Evolutionary conservation across 2,329 filamentous ascomycete species (phyloP), one percentile per base, ranked within the genome.

Genomic region (Paracamarosporium sp.): DNA sequence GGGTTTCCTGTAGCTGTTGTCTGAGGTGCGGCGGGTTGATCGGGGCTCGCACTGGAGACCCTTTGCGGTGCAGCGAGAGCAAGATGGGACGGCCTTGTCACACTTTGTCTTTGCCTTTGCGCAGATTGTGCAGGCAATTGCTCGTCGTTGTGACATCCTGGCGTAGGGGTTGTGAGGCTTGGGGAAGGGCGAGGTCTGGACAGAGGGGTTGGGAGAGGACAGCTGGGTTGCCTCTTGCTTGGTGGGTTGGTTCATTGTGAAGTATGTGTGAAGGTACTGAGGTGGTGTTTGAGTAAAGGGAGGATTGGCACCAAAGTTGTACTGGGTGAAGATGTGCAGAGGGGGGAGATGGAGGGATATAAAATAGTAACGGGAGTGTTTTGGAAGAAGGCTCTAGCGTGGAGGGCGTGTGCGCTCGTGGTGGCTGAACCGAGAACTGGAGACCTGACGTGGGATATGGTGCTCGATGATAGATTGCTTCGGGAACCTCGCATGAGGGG

Each of bases 51-150:
- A 76, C 31, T 65, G 67, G 28, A 76, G 71, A 31, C 72, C 73
- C 56, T 76, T 76, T 30, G 64, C 64, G 13, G 70, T 68, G 55
- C 73, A 76, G 36, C 73, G 68, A 28, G 73, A 74, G 59, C 74
- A 76, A 38, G 74, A 70, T 25, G 74, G 74, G n/a, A 73, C 73
- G 56, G 65, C 66, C 64, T 75, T 76, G 53, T 76, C 72, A 55
- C 74, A 76, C 61, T 75, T 73, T 8, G 74, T 75, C 60, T 76
- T 76, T 44, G 74, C 74, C 60, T 75, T 76, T 25, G 74, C 74
- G 57, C 74, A 76, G 55, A 73, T 73, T 4, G 74, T 74, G 62
- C 74, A 76, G 48, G 74, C 72, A 52, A 76, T 76, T n/a, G 73
- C 69, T 67, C 74, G 65, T 57, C 72, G 64, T 43, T 71, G 65